Conservation (phyloP, 371 early-diverging fungal species). For the Mortierella sp. region DNA sequence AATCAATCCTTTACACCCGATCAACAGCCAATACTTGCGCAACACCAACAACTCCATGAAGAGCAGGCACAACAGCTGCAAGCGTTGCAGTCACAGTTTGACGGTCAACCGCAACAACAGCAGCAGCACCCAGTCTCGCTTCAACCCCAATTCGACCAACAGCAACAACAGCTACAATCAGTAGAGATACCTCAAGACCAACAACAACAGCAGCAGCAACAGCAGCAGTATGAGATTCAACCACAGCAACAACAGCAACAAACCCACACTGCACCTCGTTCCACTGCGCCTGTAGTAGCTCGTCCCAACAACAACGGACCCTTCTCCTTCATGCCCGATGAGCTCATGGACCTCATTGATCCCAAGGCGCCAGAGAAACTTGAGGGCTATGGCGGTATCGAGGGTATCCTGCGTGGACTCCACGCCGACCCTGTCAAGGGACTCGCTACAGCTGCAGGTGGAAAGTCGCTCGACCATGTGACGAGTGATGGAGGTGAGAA, state of each 20-base stretch:
- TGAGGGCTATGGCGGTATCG: slow-evolving; percentile 62
- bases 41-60: neutral
- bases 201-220: slow-evolving; percentile 2
- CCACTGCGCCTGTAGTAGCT: neutral
- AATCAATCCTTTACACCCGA: neutral
- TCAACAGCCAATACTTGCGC: neutral
- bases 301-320: slow-evolving; percentile 60
- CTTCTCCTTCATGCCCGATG: slow-evolving; percentile 65
- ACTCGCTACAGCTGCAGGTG: slow-evolving; percentile 49
- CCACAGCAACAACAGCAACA: neutral
- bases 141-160: slow-evolving; percentile 2
- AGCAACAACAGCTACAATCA: neutral
- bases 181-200: neutral
- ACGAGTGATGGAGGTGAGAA: slow-evolving; percentile 11
- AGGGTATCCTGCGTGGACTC: slow-evolving; percentile 68
- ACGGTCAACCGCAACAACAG: neutral
- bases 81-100: slow-evolving; percentile 4
- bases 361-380: slow-evolving; percentile 68
- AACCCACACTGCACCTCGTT: neutral
- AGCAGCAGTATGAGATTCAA: slow-evolving; percentile 1
- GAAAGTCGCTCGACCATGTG: slow-evolving; percentile 27
- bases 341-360: slow-evolving; percentile 68
- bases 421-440: slow-evolving; percentile 65
- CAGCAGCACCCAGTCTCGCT: neutral
- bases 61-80: slow-evolving; percentile 23